phyloP scores from a whole-genome alignment of 176 grass and related monocot species.

The Triticum timopheevii region DNA sequence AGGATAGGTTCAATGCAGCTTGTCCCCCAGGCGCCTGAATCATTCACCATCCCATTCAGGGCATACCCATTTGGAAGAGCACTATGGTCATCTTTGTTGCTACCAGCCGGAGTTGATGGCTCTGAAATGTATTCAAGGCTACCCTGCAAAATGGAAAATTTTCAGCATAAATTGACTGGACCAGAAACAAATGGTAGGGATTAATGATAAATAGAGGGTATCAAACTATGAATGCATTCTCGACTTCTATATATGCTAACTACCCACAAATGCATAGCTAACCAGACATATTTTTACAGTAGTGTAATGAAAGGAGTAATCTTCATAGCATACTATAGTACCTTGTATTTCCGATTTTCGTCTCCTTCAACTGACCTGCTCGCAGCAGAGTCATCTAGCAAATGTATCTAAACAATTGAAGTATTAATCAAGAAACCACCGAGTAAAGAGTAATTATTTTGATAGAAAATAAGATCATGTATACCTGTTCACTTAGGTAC shows the following conservation, averaged over 20 bases:
- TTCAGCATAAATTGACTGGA: constrained; percentile 9
- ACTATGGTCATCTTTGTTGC: constrained; percentile 48
- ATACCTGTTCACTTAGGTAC: constrained; percentile 65
- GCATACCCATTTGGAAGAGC: constrained; percentile 48
- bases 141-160: constrained; percentile 39
- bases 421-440: constrained; percentile 34
- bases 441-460: constrained; percentile 12
- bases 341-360: constrained; percentile 59
- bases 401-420: constrained; percentile 55
- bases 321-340: constrained; percentile 22
- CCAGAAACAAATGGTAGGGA: not conserved
- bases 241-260: constrained; percentile 11
- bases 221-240: constrained; percentile 2
- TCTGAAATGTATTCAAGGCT: constrained; percentile 67
- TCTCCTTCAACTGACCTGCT: constrained; percentile 49
- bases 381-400: constrained; percentile 30
- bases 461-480: constrained; percentile 19
- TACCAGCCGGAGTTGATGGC: constrained; percentile 54
- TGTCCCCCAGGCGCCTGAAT: constrained; percentile 49
- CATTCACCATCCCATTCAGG: constrained; percentile 49
- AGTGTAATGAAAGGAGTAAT: constrained; percentile 10
- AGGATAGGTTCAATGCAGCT: constrained; percentile 65
- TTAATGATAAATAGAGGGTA: constrained; percentile 8
- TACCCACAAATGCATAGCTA: not conserved
- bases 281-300: constrained; percentile 1